Conservation (phyloP, 257 asterid genomes). For the Paraleonurus japonicus region DNA sequence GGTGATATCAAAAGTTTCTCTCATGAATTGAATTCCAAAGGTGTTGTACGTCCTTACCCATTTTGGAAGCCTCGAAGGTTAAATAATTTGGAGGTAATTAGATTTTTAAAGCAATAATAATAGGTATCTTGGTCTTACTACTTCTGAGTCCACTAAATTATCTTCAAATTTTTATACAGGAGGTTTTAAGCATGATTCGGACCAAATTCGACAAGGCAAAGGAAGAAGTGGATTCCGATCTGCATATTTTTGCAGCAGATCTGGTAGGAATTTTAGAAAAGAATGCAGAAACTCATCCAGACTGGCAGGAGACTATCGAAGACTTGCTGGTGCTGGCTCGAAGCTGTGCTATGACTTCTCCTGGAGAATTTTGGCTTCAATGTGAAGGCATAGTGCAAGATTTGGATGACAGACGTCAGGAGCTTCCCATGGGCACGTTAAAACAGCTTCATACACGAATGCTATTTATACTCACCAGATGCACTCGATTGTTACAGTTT, state of each 20-base stretch:
- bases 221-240: slow-evolving; percentile 97
- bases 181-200: slow-evolving; percentile 86
- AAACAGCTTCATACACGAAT: slow-evolving; percentile 98
- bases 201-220: slow-evolving; percentile 94
- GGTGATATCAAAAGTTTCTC: slow-evolving; percentile 97
- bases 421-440: slow-evolving; percentile 84
- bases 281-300: slow-evolving; percentile 88
- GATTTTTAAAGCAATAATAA: background rate
- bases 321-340: slow-evolving; percentile 91
- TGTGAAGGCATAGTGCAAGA: slow-evolving; percentile 99
- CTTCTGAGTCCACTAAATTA: slow-evolving; percentile 28
- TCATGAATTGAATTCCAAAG: slow-evolving; percentile 95
- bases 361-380: slow-evolving; percentile 98
- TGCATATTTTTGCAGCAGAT: slow-evolving; percentile 94
- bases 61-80: slow-evolving; percentile 93
- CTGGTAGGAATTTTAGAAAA: slow-evolving; percentile 87
- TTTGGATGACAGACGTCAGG: slow-evolving; percentile 95
- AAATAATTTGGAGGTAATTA: slow-evolving; percentile 87
- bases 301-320: slow-evolving; percentile 96
- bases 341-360: slow-evolving; percentile 91
- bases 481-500: slow-evolving; percentile 91
- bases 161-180: slow-evolving; percentile 49
- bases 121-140: slow-evolving; percentile 20
- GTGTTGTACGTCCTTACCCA: slow-evolving; percentile 97
- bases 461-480: slow-evolving; percentile 98